Conservation (phyloP, 306 rosid genomes). For the Sophora flavescens region DNA sequence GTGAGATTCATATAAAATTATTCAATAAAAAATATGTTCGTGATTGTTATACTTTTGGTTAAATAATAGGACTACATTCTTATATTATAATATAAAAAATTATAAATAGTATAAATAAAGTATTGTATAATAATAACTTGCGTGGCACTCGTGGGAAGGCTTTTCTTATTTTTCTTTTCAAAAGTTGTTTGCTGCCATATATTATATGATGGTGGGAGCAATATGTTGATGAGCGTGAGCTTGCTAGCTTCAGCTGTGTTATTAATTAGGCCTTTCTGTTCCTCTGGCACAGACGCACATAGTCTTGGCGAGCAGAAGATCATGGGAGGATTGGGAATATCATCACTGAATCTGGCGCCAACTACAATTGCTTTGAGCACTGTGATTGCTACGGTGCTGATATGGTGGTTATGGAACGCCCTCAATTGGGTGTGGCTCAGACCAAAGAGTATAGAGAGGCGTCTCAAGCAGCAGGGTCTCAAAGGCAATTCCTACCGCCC, state of each 20-base stretch:
- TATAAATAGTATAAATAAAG: too few relatives aligned
- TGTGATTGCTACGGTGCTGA: constrained; percentile 16
- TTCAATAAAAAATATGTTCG: too few relatives aligned
- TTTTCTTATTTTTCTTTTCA: too few relatives aligned
- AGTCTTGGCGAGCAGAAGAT: not conserved
- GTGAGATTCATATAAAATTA: too few relatives aligned
- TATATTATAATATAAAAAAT: too few relatives aligned
- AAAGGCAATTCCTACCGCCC: constrained; percentile 47
- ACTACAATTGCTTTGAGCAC: constrained; percentile 28
- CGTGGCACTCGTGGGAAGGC: constrained; percentile 41
- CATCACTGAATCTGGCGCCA: not conserved
- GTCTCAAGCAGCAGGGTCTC: constrained; percentile 48
- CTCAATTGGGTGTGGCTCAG: constrained; percentile 51
- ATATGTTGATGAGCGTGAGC: not conserved
- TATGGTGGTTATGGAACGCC: constrained; percentile 56
- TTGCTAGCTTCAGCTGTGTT: not conserved
- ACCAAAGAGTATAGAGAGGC: constrained; percentile 52
- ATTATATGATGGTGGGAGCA: not conserved
- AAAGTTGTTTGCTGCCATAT: not conserved
- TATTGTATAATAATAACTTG: not conserved
- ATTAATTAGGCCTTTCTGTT: too few relatives aligned
- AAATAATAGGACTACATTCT: too few relatives aligned
- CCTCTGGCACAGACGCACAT: not conserved
- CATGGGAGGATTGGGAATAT: constrained; percentile 12
- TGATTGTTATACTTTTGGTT: too few relatives aligned